Conservation (phyloP, 2,329 filamentous ascomycete species). For the Clonostachys rhizophaga region DNA sequence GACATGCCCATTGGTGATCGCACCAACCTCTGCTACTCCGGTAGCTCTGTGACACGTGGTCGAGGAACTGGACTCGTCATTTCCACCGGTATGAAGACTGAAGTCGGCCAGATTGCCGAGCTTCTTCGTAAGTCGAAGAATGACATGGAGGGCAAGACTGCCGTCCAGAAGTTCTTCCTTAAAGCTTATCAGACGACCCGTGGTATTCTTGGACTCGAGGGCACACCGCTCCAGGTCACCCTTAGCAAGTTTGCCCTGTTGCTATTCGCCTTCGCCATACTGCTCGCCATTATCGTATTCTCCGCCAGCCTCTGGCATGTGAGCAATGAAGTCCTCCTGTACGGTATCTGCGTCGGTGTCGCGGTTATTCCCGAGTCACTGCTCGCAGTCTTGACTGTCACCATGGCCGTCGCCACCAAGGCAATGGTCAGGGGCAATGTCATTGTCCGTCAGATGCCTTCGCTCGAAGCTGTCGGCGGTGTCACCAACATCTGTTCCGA, state of each 20-base stretch:
- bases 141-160: slow-evolving; percentile 29
- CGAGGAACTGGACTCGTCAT: slow-evolving; percentile 65
- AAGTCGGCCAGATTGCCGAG: slow-evolving; percentile 72
- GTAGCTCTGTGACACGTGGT: slow-evolving; percentile 67
- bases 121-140: slow-evolving; percentile 55
- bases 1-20: slow-evolving; percentile 64
- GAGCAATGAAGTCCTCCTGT: slow-evolving; percentile 53
- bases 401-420: slow-evolving; percentile 63
- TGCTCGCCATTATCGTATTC: slow-evolving; percentile 59
- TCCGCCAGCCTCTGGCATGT: slow-evolving; percentile 49
- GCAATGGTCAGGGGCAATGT: slow-evolving; percentile 61
- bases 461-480: slow-evolving; percentile 62
- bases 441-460: slow-evolving; percentile 60
- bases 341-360: slow-evolving; percentile 57
- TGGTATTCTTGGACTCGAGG: slow-evolving; percentile 61
- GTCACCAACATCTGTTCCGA: slow-evolving; percentile 70
- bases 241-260: slow-evolving; percentile 80
- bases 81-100: slow-evolving; percentile 68
- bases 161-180: slow-evolving; percentile 38
- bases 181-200: slow-evolving; percentile 36
- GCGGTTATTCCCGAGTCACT: slow-evolving; percentile 63
- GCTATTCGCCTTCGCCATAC: slow-evolving; percentile 67
- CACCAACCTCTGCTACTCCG: slow-evolving; percentile 66
- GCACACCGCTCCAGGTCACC: slow-evolving; percentile 81
- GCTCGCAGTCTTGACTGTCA: slow-evolving; percentile 67